Evolutionary conservation across 345 rosid species (phyloP), one percentile per base, ranked within the genome.

Genomic region (Eucalyptus dawsonii): DNA sequence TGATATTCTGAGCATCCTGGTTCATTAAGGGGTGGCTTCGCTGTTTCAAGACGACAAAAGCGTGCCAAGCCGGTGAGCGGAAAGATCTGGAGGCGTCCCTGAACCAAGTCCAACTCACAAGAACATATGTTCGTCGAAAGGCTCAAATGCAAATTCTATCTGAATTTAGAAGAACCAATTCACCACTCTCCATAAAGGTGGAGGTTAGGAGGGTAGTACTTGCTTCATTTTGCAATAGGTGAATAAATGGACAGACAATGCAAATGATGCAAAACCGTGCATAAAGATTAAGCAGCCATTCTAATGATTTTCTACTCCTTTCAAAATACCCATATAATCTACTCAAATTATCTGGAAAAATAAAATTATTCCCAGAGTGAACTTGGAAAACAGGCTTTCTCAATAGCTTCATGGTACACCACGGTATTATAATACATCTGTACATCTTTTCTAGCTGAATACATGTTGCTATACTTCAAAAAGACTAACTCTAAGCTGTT

Each of bases 401-500:
- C 9, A 40, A 76, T 76, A 40, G 85, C 27, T 21, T 76, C 47
- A 76, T 21, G 42, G 47, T 11, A 40, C 2, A 76, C 85, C 29
- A 76, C 85, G 24, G 85, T 22, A 76, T 11, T 76, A 76, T 6
- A 37, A 19, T 24, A 86, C 88, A 51, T 53, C 56, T 86, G 45
- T 34, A 51, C 62, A 51, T 51, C 22, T 29, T 34, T 67, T 19
- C 88, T 86, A 51, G 56, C 62, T 86, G 12, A 31, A 17, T 51
- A 34, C n/a, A 49, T 11, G 54, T 31, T 31, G 62, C 62, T 31
- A 27, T 51, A 31, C 45, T 31, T 76, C 9, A 76, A 76, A 42
- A 76, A 76, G 85, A 76, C 85, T 40, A 40, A 50, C 31, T 45
- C 88, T 92, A 95, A 50, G 93, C 93, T 85, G 94, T 88, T 90